phyloP scores from a whole-genome alignment of 805 yeast species.

The Candida wancherniae region DNA sequence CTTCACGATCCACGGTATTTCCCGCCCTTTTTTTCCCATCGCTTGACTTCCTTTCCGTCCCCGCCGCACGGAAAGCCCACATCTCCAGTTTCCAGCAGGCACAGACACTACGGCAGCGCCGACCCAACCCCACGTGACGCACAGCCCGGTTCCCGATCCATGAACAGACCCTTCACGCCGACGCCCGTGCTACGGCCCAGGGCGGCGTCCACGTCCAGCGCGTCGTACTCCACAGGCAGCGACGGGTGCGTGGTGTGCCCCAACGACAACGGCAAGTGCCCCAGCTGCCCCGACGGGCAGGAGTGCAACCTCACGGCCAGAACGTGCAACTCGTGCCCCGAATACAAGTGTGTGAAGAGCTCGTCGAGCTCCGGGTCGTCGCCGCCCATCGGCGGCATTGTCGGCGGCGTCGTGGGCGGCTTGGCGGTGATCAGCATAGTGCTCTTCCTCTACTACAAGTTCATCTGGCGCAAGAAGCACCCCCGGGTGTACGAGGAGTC shows the following conservation, averaged over 20 bases:
- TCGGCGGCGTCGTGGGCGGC: constrained; percentile 71
- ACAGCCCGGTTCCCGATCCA: too few species aligned
- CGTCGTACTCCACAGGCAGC: constrained; percentile 18
- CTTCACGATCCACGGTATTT: too few species aligned
- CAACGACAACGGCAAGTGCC: constrained; percentile 43
- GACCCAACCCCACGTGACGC: too few species aligned
- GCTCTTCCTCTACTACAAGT: constrained; percentile 30
- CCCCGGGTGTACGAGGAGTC: constrained; percentile 24
- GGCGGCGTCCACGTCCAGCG: constrained; percentile 5
- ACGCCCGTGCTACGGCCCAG: constrained; percentile 12
- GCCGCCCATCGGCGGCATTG: constrained; percentile 45
- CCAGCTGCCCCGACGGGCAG: constrained; percentile 23
- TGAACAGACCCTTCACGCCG: neutral
- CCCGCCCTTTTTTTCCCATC: too few species aligned
- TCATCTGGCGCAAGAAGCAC: constrained; percentile 31
- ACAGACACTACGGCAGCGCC: too few species aligned
- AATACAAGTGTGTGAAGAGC: constrained; percentile 10
- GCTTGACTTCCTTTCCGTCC: too few species aligned
- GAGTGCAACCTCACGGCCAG: constrained; percentile 12
- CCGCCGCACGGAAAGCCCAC: too few species aligned
- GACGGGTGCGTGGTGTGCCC: constrained; percentile 43
- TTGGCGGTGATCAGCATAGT: constrained; percentile 40
- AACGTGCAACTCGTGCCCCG: constrained; percentile 14
- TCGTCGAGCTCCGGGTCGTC: constrained; percentile 2
- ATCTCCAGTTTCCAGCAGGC: too few species aligned